Evolutionary conservation across 768 basidiomycete species (phyloP).

Genomic region (Tulasnella calospora): DNA sequence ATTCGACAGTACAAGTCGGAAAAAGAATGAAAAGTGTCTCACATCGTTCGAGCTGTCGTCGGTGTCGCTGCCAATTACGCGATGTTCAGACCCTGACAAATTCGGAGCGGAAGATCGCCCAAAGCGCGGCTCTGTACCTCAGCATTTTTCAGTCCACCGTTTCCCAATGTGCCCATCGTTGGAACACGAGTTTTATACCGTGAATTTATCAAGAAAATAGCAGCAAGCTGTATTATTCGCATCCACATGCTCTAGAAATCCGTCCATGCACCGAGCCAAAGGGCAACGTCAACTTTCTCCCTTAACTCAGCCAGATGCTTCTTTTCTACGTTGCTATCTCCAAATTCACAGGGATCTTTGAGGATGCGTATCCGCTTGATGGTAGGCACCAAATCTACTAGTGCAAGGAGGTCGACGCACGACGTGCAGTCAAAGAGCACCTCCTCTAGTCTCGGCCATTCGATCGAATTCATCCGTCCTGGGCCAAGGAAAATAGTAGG

Average conservation of each 20-base stretch:
- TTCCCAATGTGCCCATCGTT: too few relatives aligned
- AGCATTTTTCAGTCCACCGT: too few relatives aligned
- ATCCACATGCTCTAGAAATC: background rate
- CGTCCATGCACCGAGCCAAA: background rate
- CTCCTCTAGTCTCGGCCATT: background rate
- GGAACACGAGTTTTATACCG: too few relatives aligned
- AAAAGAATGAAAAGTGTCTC: too few relatives aligned
- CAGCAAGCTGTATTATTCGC: too few relatives aligned
- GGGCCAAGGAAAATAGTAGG: background rate
- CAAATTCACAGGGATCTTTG: background rate
- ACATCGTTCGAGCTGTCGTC: too few relatives aligned
- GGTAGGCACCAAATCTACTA: background rate
- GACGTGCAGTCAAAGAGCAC: background rate
- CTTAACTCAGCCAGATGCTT: background rate
- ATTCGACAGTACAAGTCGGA: too few relatives aligned
- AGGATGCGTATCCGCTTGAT: background rate
- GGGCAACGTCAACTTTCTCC: background rate
- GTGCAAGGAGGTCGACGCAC: background rate
- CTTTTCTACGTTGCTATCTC: background rate
- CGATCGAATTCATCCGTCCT: background rate
- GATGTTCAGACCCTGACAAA: too few relatives aligned
- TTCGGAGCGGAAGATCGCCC: too few relatives aligned
- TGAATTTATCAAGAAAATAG: too few relatives aligned
- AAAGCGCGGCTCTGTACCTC: too few relatives aligned
- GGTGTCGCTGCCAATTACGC: too few relatives aligned